phyloP scores from a whole-genome alignment of 2,329 filamentous ascomycete genomes.

The Gnomoniopsis smithogilvyi region DNA sequence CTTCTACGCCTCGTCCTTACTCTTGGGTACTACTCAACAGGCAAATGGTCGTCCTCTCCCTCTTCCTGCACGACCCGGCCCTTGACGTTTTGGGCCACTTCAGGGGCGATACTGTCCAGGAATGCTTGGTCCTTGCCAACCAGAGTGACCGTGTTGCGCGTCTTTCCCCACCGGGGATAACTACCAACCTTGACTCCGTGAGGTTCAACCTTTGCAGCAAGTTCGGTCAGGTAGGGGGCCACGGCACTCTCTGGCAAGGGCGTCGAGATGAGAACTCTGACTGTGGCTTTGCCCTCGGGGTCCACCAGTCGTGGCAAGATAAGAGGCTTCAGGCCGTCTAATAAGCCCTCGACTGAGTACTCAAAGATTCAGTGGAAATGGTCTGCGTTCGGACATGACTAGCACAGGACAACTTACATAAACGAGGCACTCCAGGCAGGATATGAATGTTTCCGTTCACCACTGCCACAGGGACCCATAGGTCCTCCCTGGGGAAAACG shows the following conservation, averaged over 20 bases:
- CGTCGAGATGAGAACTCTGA: constrained; percentile 79
- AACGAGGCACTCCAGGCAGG: constrained; percentile 79
- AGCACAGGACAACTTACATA: constrained; percentile 52
- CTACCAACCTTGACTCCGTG: constrained; percentile 90
- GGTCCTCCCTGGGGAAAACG: constrained; percentile 72
- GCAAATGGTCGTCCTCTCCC: constrained; percentile 61
- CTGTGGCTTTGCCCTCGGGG: constrained; percentile 76
- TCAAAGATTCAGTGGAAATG: neutral
- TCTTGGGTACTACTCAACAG: neutral
- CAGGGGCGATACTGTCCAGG: constrained; percentile 73
- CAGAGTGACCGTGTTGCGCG: constrained; percentile 83
- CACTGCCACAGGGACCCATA: constrained; percentile 88
- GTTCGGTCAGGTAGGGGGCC: constrained; percentile 75
- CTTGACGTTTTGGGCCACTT: constrained; percentile 74
- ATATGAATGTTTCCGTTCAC: constrained; percentile 95
- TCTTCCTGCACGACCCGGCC: constrained; percentile 69
- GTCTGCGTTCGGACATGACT: neutral
- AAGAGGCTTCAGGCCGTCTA: constrained; percentile 71
- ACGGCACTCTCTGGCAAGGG: constrained; percentile 83
- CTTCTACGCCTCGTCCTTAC: neutral
- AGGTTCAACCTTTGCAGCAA: constrained; percentile 69
- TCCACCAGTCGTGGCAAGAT: constrained; percentile 71
- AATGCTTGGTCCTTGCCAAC: constrained; percentile 72
- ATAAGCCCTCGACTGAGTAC: constrained; percentile 62
- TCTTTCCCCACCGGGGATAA: constrained; percentile 90